These are phyloP conservation scores for Parietaria judaica DNA, from an alignment of 306 rosid genomes.

Conservation along the genomic window DNA sequence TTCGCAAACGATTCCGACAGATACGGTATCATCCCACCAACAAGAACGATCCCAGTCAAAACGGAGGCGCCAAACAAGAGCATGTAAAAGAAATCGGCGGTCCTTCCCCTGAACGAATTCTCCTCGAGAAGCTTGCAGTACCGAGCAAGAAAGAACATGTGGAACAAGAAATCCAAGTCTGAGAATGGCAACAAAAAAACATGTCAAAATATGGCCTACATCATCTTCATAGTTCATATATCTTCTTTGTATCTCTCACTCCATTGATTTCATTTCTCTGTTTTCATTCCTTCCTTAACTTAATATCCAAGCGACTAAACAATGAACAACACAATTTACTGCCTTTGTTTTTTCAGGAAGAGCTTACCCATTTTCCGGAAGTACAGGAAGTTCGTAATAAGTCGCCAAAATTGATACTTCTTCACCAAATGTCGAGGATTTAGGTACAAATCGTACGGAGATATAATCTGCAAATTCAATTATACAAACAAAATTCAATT, in stretches of 20 bases:
- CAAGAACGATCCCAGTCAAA: conserved; percentile 79
- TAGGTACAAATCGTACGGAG: conserved; percentile 84
- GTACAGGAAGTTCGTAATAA: conserved; percentile 82
- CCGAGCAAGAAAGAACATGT: conserved; percentile 97
- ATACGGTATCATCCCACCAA: conserved; percentile 96
- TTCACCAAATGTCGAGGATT: conserved; percentile 75
- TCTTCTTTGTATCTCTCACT: neutral
- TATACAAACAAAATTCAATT: neutral
- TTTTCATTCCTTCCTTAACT: neutral
- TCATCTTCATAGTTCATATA: neutral
- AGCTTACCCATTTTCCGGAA: conserved; percentile 82
- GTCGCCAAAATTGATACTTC: conserved; percentile 90
- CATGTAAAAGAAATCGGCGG: conserved; percentile 96
- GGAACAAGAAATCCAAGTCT: conserved; percentile 98
- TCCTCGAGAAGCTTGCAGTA: conserved; percentile 98
- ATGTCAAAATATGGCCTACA: conserved; percentile 20
- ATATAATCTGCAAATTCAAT: conserved; percentile 59
- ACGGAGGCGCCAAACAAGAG: conserved; percentile 83
- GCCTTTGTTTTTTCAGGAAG: neutral
- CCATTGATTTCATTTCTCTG: neutral
- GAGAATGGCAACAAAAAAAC: conserved; percentile 25
- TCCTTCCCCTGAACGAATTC: conserved; percentile 95
- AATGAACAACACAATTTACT: neutral
- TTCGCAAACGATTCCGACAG: conserved; percentile 76
- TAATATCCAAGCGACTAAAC: neutral